Base-by-base conservation (phyloP, 441 rosid species). In the Pelargonium australe region DNA sequence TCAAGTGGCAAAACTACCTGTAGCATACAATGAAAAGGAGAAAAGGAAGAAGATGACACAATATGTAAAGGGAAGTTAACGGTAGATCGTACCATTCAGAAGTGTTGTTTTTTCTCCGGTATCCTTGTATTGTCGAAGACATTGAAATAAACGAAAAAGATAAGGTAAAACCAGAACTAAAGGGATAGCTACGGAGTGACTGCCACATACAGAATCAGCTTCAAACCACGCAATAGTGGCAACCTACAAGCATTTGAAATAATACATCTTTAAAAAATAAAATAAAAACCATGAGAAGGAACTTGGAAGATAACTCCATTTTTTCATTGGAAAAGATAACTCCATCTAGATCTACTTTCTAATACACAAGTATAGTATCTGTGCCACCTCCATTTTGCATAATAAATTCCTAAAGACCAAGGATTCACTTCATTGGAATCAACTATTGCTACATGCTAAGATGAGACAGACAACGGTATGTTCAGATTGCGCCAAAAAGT, bases 191-290 rank as follows among this genome's bases (percentile, higher is more conserved):
- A 89, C 66, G 0, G 99, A 90, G 82, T 95, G 99, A 82, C 96
- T 86, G 41, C 99, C 97, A 11, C 99, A 95, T 66, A 92, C 89
- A 19, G 99, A 95, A 81, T 95, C 96, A 49, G 96, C 98, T 81
- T 95, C 99, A 83, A 95, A 92, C 99, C 99, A 95, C n/a, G 99
- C 99, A 77, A 92, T 79, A 37, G 99, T 92, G 68, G 98, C 98
- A 63, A 95, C 99, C 99, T 92, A 79, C 75, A 76, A 9, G 51
- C 25, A 69, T 65, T 68, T 62, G 64, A 72, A 65, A 68, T 70
- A 62, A 64, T 47, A 60, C 75, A 65, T 66, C 43, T 40, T 7
- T 6, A 40, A 40, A 40, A 40, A 40, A 40, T 6, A 40, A 40
- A 40, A 40, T 3, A 31, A 31, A 6, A 40, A 4, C 43, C 9